Evolutionary conservation across 2,329 filamentous ascomycete genomes (phyloP).

Genomic region (Aspergillus hiratsukae): DNA sequence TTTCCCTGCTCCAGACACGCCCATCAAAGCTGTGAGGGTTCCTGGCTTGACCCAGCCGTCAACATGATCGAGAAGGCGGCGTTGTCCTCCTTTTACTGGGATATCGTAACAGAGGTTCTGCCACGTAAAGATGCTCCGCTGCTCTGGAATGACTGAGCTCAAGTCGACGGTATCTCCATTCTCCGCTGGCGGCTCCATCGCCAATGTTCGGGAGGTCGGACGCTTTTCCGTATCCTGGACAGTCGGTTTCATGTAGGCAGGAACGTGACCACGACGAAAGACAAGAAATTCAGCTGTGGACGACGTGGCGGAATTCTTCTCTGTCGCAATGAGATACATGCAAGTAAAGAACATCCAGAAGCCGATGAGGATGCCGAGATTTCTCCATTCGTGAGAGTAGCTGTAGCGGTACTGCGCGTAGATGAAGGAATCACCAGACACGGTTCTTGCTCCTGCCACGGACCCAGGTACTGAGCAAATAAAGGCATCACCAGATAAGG

Average conservation of each 20-base stretch:
- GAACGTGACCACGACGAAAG: slow-evolving; percentile 56
- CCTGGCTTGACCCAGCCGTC: slow-evolving; percentile 49
- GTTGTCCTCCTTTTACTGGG: slow-evolving; percentile 46
- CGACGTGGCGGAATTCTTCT: slow-evolving; percentile 59
- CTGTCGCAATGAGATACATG: slow-evolving; percentile 60
- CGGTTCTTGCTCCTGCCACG: slow-evolving; percentile 48
- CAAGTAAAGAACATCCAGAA: slow-evolving; percentile 62
- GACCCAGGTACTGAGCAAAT: slow-evolving; percentile 54
- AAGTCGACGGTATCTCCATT: slow-evolving; percentile 9
- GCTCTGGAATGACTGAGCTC: slow-evolving; percentile 23
- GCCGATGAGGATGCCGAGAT: slow-evolving; percentile 63
- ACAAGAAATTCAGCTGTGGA: slow-evolving; percentile 67
- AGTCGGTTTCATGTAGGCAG: slow-evolving; percentile 29
- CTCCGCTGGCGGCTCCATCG: slow-evolving; percentile 9
- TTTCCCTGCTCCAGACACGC: slow-evolving; percentile 60
- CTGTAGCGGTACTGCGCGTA: slow-evolving; percentile 53
- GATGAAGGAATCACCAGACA: slow-evolving; percentile 61
- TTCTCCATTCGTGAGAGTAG: slow-evolving; percentile 59
- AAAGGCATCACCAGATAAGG: slow-evolving; percentile 44
- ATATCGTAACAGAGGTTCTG: slow-evolving; percentile 54
- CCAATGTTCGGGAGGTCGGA: slow-evolving; percentile 11
- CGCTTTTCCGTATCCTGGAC: slow-evolving; percentile 19
- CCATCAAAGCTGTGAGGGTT: slow-evolving; percentile 47
- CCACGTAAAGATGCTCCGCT: slow-evolving; percentile 48
- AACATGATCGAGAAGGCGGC: slow-evolving; percentile 53